Evolutionary conservation across 768 basidiomycete genomes (phyloP).

Genomic region (Lactarius tabidus): DNA sequence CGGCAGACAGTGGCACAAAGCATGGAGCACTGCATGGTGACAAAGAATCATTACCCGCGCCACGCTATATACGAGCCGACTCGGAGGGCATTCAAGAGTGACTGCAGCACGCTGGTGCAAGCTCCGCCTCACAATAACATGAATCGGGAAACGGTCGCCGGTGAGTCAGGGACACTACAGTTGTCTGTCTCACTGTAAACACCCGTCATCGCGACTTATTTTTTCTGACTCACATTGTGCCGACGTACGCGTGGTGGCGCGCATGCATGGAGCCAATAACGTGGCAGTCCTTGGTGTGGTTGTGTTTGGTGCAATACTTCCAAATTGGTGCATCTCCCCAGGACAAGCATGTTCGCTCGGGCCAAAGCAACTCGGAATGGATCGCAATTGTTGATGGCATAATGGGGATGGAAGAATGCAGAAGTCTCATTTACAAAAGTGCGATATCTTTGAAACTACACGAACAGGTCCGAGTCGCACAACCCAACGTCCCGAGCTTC

Average conservation of each 20-base stretch:
- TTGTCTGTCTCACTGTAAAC: not conserved
- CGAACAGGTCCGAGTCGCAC: not conserved
- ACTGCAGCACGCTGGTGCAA: not conserved
- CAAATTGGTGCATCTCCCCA: not conserved
- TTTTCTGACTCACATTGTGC: conserved; percentile 6
- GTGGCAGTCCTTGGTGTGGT: too few relatives aligned
- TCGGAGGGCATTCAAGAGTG: not conserved
- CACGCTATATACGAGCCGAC: not conserved
- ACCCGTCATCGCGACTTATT: not conserved
- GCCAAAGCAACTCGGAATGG: not conserved
- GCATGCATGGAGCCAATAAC: too few relatives aligned
- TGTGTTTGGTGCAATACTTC: not conserved
- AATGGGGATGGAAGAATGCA: not conserved
- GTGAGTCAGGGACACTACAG: conserved; percentile 3
- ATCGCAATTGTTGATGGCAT: not conserved
- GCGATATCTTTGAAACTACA: not conserved
- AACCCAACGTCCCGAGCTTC: not conserved
- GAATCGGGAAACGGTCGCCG: conserved; percentile 2
- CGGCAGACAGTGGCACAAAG: not conserved
- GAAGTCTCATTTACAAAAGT: not conserved
- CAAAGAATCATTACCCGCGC: not conserved
- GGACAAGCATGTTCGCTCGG: not conserved
- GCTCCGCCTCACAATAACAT: conserved; percentile 14
- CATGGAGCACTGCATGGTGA: not conserved
- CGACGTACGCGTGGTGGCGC: not conserved